Evolutionary conservation across 1,284 basidiomycete genomes (phyloP), one percentile per base, ranked within the genome.

Genomic region (Erythrobasidium hasegawianum): DNA sequence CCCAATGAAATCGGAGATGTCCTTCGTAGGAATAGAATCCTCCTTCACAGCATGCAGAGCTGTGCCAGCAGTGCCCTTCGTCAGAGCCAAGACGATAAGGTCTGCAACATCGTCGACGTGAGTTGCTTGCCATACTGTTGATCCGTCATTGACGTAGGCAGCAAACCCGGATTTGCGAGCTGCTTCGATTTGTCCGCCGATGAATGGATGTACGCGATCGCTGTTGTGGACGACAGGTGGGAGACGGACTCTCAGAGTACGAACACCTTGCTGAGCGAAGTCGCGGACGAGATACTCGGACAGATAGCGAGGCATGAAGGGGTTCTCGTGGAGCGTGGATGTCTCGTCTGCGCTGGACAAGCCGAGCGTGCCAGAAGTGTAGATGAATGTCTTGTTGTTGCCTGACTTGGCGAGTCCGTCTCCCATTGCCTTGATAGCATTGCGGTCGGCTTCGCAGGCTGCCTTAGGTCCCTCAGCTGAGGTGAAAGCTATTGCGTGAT

Each of bases 41-140:
- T 67, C 11, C 7, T 72, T 70, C 3, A 71, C 68, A 1, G 54
- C 71, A 59, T 77, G 75, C 3, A 71, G 53, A 10, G 57, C 47
- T 14, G 55, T 41, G 0, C 71, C 72, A 1, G 57, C 58, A 5
- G 5, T 16, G 4, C 43, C 43, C 26, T 45, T 57, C 22, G 73
- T 71, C 24, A 75, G 38, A 0, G 75, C 74, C 11, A 74, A 60
- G 18, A 67, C 60, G 62, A 70, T 73, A 10, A 76, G 54, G 5
- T 14, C 52, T 0, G 72, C 75, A 1, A 68, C 71, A 61, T 76
- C 76, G 8, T 68, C 40, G 29, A 71, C 69, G 65, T 74, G 69
- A 3, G 68, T 65, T 2, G 71, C 41, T 0, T 71, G 65, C 72
- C 72, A 72, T 14, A 45, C 43, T 53, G 65, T 69, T 1, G 16